Percentiles rank a stretch among this genome's conserved stretches.
These are phyloP conservation scores for Penicillium sp. DNA, from an alignment of 2,329 filamentous ascomycete genomes.

Conservation along the genomic window DNA sequence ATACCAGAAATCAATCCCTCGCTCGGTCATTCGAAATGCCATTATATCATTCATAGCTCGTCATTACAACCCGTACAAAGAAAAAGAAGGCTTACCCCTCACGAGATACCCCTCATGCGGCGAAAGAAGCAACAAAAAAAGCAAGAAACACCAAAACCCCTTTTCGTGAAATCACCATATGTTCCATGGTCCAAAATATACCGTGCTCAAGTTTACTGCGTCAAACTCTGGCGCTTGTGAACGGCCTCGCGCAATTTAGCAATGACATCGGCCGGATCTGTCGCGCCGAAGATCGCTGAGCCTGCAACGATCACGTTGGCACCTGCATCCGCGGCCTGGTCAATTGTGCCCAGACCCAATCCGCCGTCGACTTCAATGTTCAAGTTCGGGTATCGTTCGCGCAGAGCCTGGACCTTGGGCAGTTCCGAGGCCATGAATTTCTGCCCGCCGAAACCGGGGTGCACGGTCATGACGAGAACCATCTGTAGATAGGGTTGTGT, in stretches of 20 bases:
- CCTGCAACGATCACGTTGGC: slow-evolving; percentile 98
- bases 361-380: slow-evolving; percentile 98
- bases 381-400: slow-evolving; percentile 77
- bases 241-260: slow-evolving; percentile 72
- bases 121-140: not conserved
- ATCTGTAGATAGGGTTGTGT: slow-evolving; percentile 54
- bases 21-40: no score
- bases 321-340: slow-evolving; percentile 87
- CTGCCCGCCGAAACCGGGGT: slow-evolving; percentile 95
- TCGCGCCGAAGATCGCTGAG: slow-evolving; percentile 88
- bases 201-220: slow-evolving; percentile 1
- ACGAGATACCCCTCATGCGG: not conserved
- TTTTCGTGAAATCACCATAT: slow-evolving; percentile 7
- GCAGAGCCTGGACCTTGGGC: slow-evolving; percentile 81
- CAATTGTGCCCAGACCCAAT: slow-evolving; percentile 79
- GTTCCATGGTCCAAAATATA: not conserved
- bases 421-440: slow-evolving; percentile 97
- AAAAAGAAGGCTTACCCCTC: not conserved
- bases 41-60: slow-evolving; percentile 20
- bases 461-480: slow-evolving; percentile 97
- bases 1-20: no score
- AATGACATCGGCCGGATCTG: slow-evolving; percentile 84
- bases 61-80: slow-evolving; percentile 13
- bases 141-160: slow-evolving; percentile 15
- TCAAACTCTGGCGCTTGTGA: slow-evolving; percentile 49